These are phyloP conservation scores for Botrytis hyacinthi DNA, from an alignment of 2,329 filamentous ascomycete species.

Conservation along the genomic window DNA sequence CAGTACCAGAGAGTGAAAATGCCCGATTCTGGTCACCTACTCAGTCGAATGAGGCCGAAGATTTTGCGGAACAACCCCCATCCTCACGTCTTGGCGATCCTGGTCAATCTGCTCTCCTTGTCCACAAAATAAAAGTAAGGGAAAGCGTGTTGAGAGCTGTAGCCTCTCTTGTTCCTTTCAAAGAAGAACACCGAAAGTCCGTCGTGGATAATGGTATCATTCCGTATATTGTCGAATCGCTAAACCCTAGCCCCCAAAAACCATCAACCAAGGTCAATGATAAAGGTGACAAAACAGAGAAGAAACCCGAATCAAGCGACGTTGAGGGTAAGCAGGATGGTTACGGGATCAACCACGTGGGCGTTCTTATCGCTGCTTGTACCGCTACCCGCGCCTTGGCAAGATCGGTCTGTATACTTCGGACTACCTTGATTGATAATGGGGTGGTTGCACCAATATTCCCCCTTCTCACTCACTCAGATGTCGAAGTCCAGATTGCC, in stretches of 20 bases:
- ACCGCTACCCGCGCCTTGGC: constrained; percentile 78
- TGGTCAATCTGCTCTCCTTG: constrained; percentile 59
- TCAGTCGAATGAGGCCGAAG: constrained; percentile 22
- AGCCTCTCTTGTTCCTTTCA: constrained; percentile 75
- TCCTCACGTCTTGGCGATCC: constrained; percentile 54
- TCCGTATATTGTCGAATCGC: constrained; percentile 78
- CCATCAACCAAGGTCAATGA: constrained; percentile 42
- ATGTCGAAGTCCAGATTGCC: constrained; percentile 79
- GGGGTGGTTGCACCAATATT: constrained; percentile 77
- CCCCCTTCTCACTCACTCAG: constrained; percentile 68
- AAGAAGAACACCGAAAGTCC: constrained; percentile 79
- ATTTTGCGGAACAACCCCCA: constrained; percentile 30
- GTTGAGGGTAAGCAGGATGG: constrained; percentile 37
- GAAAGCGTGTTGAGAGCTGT: constrained; percentile 76
- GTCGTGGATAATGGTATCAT: constrained; percentile 81
- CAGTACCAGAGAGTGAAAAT: constrained; percentile 46
- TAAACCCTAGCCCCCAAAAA: constrained; percentile 60
- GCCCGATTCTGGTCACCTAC: constrained; percentile 54
- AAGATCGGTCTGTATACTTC: constrained; percentile 76
- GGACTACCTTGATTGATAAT: constrained; percentile 85
- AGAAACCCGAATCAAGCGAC: constrained; percentile 22
- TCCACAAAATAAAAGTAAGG: constrained; percentile 72
- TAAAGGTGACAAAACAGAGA: constrained; percentile 40
- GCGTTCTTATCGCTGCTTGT: constrained; percentile 82
- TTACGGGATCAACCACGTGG: constrained; percentile 70